These are phyloP conservation scores for Microglena sp. DNA, from an alignment of 139 green algal genomes.

Conservation along the genomic window DNA sequence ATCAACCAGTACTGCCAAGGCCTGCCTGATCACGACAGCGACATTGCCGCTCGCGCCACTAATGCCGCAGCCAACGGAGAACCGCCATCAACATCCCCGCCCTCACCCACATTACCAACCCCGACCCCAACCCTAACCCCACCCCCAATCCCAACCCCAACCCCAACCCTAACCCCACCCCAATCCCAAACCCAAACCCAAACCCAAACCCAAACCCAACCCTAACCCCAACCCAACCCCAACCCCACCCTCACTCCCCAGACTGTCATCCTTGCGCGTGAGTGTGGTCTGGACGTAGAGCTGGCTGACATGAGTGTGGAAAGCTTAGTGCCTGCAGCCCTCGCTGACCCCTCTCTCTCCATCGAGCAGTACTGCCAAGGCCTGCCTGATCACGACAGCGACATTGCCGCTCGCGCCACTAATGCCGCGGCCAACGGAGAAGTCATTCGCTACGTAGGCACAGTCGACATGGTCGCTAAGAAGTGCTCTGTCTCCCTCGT, in stretches of 20 bases:
- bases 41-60: conserved; percentile 20
- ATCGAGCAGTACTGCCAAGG: neutral
- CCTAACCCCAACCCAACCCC: neutral
- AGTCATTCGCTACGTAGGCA: conserved; percentile 84
- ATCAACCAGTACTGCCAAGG: no score
- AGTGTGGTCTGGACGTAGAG: conserved; percentile 65
- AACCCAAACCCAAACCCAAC: neutral
- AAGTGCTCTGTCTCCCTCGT: conserved; percentile 54
- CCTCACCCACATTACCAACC: neutral
- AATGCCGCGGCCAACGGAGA: conserved; percentile 56
- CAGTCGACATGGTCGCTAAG: conserved; percentile 57
- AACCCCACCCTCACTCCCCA: neutral
- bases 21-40: no score
- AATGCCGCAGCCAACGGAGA: no score
- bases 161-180: neutral
- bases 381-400: conserved; percentile 51
- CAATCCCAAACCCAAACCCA: neutral
- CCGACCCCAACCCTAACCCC: neutral
- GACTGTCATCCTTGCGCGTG: conserved; percentile 70
- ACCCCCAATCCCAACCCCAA: neutral
- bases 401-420: conserved; percentile 46
- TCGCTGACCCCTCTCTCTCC: conserved; percentile 15
- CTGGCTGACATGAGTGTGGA: conserved; percentile 64
- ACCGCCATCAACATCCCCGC: neutral
- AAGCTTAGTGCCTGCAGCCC: conserved; percentile 66